Evolutionary conservation across 2,329 filamentous ascomycete genomes (phyloP), one percentile per base, ranked within the genome.

Genomic region (Phyllachora maydis): DNA sequence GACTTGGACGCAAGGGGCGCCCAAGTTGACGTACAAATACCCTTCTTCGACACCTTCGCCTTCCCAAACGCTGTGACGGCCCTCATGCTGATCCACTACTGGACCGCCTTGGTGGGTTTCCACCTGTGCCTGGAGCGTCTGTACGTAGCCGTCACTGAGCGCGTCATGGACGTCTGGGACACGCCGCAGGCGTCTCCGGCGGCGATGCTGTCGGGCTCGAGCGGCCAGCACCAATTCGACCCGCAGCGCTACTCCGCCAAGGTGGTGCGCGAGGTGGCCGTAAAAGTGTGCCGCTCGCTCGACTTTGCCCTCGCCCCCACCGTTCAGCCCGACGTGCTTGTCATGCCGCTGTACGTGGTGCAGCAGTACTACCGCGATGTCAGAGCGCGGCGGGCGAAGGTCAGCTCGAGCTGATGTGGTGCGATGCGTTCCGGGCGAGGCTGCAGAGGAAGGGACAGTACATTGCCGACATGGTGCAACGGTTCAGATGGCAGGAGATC

Each of bases 11-110:
- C n/a, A n/a, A n/a, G n/a, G n/a, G n/a, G n/a, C n/a, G n/a, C n/a
- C n/a, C n/a, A n/a, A n/a, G n/a, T n/a, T n/a, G n/a, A 39, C 13
- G 38, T 36, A 17, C 27, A 46, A 22, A 38, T 54, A 11, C 56
- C 58, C 1, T 63, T 64, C 30, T 36, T 45, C 8, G 50, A 52
- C 19, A 38, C 43, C 2, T 54, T 55, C 29, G 43, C 40, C 8
- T 65, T 65, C 35, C 44, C 41, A 14, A 49, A 57, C 32, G 36
- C 46, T 11, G 32, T 45, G 8, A 47, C 53, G 1, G 54, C 59
- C 1, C 31, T 62, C 16, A 47, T 48, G 21, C 53, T 65, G 30
- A 38, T 62, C 8, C 56, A 59, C 35, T 65, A 62, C 37, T 66
- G 61, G 61, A 50, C 56, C 29, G 39, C 51, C 1, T 50, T 59